phyloP scores from a whole-genome alignment of 768 basidiomycete species.

The Plicaturopsis crispa region DNA sequence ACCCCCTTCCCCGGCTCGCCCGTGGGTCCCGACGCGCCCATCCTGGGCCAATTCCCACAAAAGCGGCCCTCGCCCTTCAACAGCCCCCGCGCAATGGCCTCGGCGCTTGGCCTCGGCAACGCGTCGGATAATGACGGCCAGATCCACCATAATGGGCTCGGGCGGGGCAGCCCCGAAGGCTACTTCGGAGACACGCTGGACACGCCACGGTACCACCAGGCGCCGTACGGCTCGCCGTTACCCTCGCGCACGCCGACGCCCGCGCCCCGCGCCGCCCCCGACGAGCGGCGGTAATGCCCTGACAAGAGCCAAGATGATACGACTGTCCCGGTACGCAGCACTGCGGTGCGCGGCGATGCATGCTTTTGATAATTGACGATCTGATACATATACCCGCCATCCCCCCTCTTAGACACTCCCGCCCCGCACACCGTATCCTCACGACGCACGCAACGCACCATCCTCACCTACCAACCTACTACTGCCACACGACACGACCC shows the following conservation, averaged over 20 bases:
- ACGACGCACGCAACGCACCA: too few species aligned
- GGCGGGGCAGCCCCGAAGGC: slow-evolving; percentile 15
- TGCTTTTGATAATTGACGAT: too few species aligned
- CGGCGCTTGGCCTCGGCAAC: slow-evolving; percentile 35
- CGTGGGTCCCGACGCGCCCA: slow-evolving; percentile 42
- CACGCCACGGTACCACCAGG: slow-evolving; percentile 38
- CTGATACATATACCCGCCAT: too few species aligned
- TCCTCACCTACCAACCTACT: too few species aligned
- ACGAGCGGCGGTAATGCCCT: slow-evolving; percentile 21
- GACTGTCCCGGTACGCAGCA: too few species aligned
- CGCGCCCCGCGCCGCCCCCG: too few species aligned
- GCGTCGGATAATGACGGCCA: too few species aligned
- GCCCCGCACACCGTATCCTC: too few species aligned
- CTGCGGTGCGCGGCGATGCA: too few species aligned
- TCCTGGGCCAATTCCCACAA: slow-evolving; percentile 51
- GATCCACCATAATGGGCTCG: slow-evolving; percentile 1
- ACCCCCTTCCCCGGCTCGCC: slow-evolving; percentile 36
- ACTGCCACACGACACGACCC: too few species aligned
- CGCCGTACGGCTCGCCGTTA: slow-evolving; percentile 42
- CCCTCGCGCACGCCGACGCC: slow-evolving; percentile 43
- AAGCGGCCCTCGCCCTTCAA: slow-evolving; percentile 39
- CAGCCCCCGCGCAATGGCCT: slow-evolving; percentile 41
- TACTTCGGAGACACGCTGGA: slow-evolving; percentile 32
- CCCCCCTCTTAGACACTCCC: too few species aligned
- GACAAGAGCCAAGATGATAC: too few species aligned